phyloP scores from a whole-genome alignment of 2,329 filamentous ascomycete species.

The Sclerotinia subarctica region DNA sequence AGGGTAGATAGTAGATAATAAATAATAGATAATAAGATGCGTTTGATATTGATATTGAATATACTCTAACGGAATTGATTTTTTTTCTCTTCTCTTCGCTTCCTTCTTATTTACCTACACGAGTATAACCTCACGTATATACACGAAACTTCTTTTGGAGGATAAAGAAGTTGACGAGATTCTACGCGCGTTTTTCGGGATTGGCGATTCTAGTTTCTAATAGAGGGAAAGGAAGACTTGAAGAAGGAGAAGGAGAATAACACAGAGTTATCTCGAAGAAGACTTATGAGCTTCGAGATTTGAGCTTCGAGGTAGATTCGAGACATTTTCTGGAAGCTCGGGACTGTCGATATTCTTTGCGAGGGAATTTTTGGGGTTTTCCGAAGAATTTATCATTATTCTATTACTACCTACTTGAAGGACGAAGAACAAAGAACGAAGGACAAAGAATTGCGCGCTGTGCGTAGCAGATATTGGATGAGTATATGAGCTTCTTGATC shows the following conservation, averaged over 20 bases:
- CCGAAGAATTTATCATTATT: not conserved
- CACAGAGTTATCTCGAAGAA: not conserved
- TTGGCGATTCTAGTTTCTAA: not conserved
- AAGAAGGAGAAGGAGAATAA: not conserved
- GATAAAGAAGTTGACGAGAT: not conserved
- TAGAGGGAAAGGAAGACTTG: not conserved
- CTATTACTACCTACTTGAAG: not conserved
- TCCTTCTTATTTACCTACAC: not conserved
- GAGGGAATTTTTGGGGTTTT: not conserved
- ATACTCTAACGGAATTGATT: not conserved
- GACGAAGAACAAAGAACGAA: not conserved
- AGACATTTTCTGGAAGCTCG: conserved; percentile 20
- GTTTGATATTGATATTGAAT: not conserved
- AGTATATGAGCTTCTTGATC: conserved; percentile 14
- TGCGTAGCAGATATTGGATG: conserved; percentile 12
- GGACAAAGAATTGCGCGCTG: conserved; percentile 12
- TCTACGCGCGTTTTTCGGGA: not conserved
- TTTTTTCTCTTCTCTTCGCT: not conserved
- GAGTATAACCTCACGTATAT: not conserved
- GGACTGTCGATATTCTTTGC: conserved; percentile 1
- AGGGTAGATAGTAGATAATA: not conserved
- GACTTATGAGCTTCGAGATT: not conserved
- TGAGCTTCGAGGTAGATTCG: not conserved
- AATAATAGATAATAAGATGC: conserved; percentile 3
- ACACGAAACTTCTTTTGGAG: not conserved